Conservation (phyloP, 23 red algal genomes). For the Agarophyton chilense region DNA sequence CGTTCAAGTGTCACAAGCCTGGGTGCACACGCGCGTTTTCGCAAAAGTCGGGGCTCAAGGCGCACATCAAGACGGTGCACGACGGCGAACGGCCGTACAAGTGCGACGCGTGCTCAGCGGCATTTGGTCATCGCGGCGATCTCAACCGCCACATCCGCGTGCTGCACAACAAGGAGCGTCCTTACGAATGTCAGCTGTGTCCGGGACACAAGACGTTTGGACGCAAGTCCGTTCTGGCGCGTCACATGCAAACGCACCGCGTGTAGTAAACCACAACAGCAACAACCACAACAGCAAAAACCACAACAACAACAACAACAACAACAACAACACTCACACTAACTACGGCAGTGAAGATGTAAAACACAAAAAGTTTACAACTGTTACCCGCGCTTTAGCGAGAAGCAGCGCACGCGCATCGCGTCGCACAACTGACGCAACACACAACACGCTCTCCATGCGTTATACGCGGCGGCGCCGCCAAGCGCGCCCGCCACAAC, state of each 20-base stretch:
- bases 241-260: constrained; percentile 58
- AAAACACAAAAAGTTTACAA: too few species aligned
- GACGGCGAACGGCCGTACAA: constrained; percentile 44
- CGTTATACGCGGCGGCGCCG: constrained; percentile 32
- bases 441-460: constrained; percentile 65
- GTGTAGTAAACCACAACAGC: too few species aligned
- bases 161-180: constrained; percentile 68
- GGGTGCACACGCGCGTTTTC: constrained; percentile 43
- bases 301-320: too few species aligned
- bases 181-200: constrained; percentile 54
- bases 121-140: constrained; percentile 71
- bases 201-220: constrained; percentile 45
- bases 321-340: background rate
- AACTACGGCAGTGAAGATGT: background rate
- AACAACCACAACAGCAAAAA: too few species aligned
- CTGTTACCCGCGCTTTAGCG: too few species aligned
- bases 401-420: constrained; percentile 75
- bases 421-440: constrained; percentile 62
- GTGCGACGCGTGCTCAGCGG: constrained; percentile 48
- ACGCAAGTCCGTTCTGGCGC: constrained; percentile 40
- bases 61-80: constrained; percentile 61
- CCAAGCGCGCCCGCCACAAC: constrained; percentile 9
- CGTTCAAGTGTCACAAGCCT: constrained; percentile 52
- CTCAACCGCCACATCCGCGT: constrained; percentile 72
- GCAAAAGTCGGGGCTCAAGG: constrained; percentile 46